Evolutionary conservation across 2,329 filamentous ascomycete species (phyloP).

Genomic region (Colletotrichum agaves): DNA sequence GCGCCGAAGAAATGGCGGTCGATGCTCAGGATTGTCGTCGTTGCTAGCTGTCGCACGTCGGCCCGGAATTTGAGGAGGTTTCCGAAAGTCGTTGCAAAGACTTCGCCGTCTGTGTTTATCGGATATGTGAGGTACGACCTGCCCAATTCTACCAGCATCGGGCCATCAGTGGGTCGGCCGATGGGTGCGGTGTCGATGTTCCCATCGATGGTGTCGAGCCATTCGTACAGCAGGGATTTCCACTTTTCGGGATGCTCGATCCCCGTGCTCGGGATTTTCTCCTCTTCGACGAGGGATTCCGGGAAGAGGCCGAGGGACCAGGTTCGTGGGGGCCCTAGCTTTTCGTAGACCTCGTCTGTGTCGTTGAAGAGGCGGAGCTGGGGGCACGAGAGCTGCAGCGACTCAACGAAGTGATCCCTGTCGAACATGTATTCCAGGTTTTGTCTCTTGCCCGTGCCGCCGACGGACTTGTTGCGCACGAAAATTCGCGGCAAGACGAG

Average conservation of each 20-base stretch:
- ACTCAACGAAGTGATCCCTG: conserved; percentile 41
- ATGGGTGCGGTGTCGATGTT: conserved; percentile 33
- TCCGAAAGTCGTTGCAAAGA: conserved; percentile 47
- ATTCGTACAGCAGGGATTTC: conserved; percentile 42
- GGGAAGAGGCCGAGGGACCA: conserved; percentile 43
- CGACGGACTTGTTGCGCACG: conserved; percentile 45
- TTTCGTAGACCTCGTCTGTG: conserved; percentile 40
- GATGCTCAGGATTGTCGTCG: conserved; percentile 40
- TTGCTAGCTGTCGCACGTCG: conserved; percentile 45
- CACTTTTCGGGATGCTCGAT: conserved; percentile 42
- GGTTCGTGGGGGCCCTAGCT: conserved; percentile 29
- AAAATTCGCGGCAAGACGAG: conserved; percentile 51
- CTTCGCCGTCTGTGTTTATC: conserved; percentile 46
- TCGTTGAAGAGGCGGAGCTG: conserved; percentile 43
- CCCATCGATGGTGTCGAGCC: conserved; percentile 40
- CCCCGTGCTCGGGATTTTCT: conserved; percentile 41
- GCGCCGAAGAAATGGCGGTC: conserved; percentile 44
- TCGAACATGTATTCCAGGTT: conserved; percentile 46
- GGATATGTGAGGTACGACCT: conserved; percentile 52
- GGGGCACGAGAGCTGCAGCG: conserved; percentile 42
- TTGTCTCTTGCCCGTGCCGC: conserved; percentile 40
- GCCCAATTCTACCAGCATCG: conserved; percentile 44
- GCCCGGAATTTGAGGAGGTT: conserved; percentile 46
- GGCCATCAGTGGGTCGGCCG: conserved; percentile 25
- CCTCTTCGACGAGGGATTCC: conserved; percentile 43